These are phyloP conservation scores for Myxozyma geophila DNA, from an alignment of 805 yeast genomes.

Conservation along the genomic window DNA sequence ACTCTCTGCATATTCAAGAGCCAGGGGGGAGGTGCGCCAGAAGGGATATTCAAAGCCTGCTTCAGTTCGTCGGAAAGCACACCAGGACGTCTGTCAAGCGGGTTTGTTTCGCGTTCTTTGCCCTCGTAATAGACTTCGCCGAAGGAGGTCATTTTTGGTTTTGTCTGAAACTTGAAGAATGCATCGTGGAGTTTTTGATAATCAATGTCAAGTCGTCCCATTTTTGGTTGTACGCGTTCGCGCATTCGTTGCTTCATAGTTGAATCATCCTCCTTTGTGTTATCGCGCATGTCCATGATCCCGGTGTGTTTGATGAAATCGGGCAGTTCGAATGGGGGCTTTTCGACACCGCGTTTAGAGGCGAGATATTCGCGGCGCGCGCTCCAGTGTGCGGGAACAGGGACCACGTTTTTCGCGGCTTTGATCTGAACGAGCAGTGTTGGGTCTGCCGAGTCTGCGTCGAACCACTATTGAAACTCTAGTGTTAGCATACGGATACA, in stretches of 20 bases:
- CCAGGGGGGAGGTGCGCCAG: constrained; percentile 78
- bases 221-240: constrained; percentile 84
- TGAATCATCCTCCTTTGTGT: constrained; percentile 48
- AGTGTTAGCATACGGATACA: not conserved
- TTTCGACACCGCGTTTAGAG: constrained; percentile 66
- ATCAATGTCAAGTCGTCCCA: constrained; percentile 85
- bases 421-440: constrained; percentile 66
- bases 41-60: constrained; percentile 69
- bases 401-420: constrained; percentile 65
- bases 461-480: constrained; percentile 59
- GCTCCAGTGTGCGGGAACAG: constrained; percentile 86
- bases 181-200: constrained; percentile 82
- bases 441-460: constrained; percentile 84
- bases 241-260: constrained; percentile 74
- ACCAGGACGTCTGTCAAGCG: constrained; percentile 65
- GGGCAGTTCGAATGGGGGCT: constrained; percentile 77
- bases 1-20: constrained; percentile 63
- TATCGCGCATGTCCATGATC: constrained; percentile 81
- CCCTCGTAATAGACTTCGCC: constrained; percentile 87
- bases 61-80: constrained; percentile 62
- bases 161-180: constrained; percentile 78
- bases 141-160: constrained; percentile 68
- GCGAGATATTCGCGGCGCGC: constrained; percentile 74
- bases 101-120: constrained; percentile 55
- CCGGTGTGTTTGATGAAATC: constrained; percentile 80